These are phyloP conservation scores for Lasiodiplodia sp. DNA, from an alignment of 2,329 filamentous ascomycete species.

Conservation along the genomic window DNA sequence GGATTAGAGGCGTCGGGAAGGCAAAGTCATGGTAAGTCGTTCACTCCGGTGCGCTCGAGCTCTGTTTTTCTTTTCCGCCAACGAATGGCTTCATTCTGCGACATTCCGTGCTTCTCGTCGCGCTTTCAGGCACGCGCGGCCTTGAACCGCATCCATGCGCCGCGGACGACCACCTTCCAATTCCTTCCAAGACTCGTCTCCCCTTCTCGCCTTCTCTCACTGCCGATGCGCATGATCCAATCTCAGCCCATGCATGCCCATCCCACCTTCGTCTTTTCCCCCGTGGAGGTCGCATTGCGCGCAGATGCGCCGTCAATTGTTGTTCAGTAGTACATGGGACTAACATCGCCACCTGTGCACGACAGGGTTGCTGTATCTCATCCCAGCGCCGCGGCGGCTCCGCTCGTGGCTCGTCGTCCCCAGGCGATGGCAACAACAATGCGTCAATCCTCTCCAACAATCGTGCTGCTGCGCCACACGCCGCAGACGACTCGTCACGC, in stretches of 20 bases:
- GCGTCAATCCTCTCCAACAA: background rate
- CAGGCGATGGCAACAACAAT: background rate
- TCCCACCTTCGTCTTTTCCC: background rate
- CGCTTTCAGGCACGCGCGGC: conserved; percentile 3
- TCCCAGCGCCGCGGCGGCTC: conserved; percentile 12
- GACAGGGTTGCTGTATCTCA: conserved; percentile 28
- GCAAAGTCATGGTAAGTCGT: conserved; percentile 9
- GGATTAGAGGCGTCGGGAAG: background rate
- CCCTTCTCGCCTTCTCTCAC: background rate
- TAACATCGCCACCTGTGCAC: background rate
- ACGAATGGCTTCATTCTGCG: conserved; percentile 9
- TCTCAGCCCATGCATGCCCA: background rate
- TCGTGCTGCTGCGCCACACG: background rate
- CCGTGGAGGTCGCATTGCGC: background rate
- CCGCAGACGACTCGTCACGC: conserved; percentile 22
- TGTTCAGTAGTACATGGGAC: background rate
- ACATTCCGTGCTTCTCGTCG: conserved; percentile 7
- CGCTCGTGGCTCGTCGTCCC: conserved; percentile 8
- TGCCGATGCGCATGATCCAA: conserved; percentile 3
- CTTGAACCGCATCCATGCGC: conserved; percentile 1
- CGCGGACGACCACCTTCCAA: conserved; percentile 20
- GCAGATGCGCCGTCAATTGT: background rate
- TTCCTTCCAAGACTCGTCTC: background rate
- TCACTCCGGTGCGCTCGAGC: background rate
- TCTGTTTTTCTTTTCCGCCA: background rate